Evolutionary conservation across 495 filamentous ascomycete genomes (phyloP), one percentile per base, ranked within the genome.

Genomic region (Terfezia boudieri): DNA sequence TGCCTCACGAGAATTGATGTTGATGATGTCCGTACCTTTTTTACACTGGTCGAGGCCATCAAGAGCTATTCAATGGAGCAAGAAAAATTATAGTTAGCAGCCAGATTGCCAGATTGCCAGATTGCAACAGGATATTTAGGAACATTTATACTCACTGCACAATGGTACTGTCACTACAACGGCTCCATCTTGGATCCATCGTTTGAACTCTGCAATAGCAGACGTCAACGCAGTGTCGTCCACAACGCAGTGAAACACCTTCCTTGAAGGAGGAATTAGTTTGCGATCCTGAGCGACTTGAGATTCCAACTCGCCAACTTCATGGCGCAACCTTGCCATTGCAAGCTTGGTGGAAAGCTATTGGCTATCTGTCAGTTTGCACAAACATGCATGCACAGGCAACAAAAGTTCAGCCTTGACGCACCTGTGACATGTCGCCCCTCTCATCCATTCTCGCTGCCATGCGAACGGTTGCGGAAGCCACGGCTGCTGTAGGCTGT

Each of bases 211-310:
- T 60, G 75, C 78, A 62, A 83, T 80, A 52, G 79, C 79, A 56
- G 77, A 78, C 26, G 79, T 75, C 59, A 84, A 64, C 36, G 79
- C 81, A 53, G 77, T 80, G 61, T 83, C 81, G 66, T 85, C 81
- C 65, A 82, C 75, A 61, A 82, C 77, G 70, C 81, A 84, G 69
- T 81, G 78, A 67, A 80, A 80, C 64, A 79, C 69, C 69, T 80
- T 82, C 62, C 76, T 71, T 49, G 68, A 67, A 32, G 76, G 64
- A 5, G 64, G 53, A 4, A 51, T 26, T 37, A 59, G 51, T 12
- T 53, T 60, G 26, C 63, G 58, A 50, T 58, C 61, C 11, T 52
- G 55, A 46, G 64, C 61, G 50, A 64, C 64, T 37, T 64, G 41
- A 46, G 41, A 46, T 8, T 46, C 14, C 12, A 46, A 20, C 41